Percentiles rank a stretch among this genome's conserved stretches.
phyloP scores from a whole-genome alignment of 2,329 filamentous ascomycete species.

The Coniosporium tulheliwenetii region DNA sequence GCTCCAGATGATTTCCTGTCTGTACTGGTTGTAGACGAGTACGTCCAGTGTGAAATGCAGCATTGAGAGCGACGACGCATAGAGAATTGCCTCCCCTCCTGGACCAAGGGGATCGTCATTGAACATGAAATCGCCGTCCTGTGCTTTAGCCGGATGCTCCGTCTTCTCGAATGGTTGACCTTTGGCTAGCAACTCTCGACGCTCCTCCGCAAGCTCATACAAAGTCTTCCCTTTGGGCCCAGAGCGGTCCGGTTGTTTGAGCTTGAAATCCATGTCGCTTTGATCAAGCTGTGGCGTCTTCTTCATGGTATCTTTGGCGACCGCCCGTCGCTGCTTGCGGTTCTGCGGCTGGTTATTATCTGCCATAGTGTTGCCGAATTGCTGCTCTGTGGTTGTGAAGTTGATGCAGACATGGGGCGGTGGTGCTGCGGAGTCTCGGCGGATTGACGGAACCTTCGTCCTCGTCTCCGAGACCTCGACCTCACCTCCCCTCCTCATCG shows the following conservation, averaged over 20 bases:
- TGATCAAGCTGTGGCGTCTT: slow-evolving; percentile 14
- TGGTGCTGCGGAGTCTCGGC: background rate
- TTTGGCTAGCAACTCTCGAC: slow-evolving; percentile 26
- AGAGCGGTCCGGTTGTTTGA: slow-evolving; percentile 57
- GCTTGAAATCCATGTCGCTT: slow-evolving; percentile 32
- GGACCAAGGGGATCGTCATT: slow-evolving; percentile 28
- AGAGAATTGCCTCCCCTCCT: slow-evolving; percentile 30
- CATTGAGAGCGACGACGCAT: slow-evolving; percentile 45
- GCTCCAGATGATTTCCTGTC: slow-evolving; percentile 46
- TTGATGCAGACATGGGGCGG: background rate
- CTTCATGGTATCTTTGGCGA: slow-evolving; percentile 17
- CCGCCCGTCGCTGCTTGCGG: slow-evolving; percentile 28
- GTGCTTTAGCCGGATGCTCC: slow-evolving; percentile 9
- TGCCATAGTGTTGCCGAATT: background rate
- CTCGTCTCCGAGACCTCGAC: too few relatives aligned
- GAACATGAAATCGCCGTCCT: slow-evolving; percentile 9
- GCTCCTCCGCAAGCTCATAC: slow-evolving; percentile 55
- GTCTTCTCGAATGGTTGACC: slow-evolving; percentile 38
- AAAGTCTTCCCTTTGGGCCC: slow-evolving; percentile 50
- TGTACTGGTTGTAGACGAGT: slow-evolving; percentile 64
- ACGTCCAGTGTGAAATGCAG: slow-evolving; percentile 68
- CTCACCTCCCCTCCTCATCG: too few relatives aligned
- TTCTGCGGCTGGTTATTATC: slow-evolving; percentile 12
- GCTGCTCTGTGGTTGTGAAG: background rate
- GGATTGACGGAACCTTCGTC: background rate